Percentiles rank a stretch among this genome's conserved stretches.
Evolutionary conservation across 2,329 filamentous ascomycete genomes (phyloP).

Genomic region (Sporothrix pallida): DNA sequence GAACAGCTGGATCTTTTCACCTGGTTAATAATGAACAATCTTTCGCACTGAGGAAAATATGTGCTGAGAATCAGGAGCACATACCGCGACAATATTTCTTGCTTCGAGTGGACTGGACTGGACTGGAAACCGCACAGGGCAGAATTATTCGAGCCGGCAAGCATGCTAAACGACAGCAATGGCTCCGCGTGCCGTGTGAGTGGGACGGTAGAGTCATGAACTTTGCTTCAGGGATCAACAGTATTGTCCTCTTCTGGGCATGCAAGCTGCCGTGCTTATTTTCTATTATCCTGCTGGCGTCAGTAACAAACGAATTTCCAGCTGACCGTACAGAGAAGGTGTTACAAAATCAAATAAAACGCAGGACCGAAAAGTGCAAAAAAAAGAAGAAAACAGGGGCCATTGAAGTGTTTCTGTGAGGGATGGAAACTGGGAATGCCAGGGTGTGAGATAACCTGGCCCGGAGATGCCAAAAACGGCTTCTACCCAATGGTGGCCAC

Average conservation of each 20-base stretch:
- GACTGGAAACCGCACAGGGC: too few relatives aligned
- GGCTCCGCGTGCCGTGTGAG: background rate
- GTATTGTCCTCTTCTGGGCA: background rate
- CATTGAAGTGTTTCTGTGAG: too few relatives aligned
- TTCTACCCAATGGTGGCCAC: too few relatives aligned
- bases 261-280: constrained; percentile 5
- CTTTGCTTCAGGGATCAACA: background rate
- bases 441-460: too few relatives aligned
- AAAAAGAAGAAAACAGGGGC: background rate
- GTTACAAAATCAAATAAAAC: background rate
- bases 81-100: too few relatives aligned
- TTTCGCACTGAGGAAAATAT: background rate
- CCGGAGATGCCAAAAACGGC: too few relatives aligned
- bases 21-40: background rate
- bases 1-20: background rate
- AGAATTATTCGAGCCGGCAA: too few relatives aligned
- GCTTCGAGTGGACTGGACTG: too few relatives aligned
- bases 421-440: too few relatives aligned
- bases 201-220: constrained; percentile 1
- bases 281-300: background rate
- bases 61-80: too few relatives aligned
- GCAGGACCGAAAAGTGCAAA: background rate
- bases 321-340: background rate
- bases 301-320: background rate
- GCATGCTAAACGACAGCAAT: too few relatives aligned